Conservation (phyloP, 2,329 filamentous ascomycete genomes). For the Apiospora arundinis region DNA sequence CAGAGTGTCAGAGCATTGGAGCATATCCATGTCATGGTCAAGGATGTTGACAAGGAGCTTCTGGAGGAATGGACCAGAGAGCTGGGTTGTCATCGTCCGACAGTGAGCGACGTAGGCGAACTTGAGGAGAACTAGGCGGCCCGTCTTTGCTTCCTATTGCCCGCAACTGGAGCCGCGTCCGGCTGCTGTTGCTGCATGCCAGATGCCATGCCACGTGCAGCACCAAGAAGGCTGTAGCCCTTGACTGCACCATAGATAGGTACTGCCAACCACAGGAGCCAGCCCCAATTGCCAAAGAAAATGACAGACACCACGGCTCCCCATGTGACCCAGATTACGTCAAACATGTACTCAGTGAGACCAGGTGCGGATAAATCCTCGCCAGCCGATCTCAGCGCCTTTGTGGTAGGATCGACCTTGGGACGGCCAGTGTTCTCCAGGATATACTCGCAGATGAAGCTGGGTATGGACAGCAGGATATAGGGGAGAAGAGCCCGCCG, state of each 20-base stretch:
- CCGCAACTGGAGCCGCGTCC: conserved; percentile 44
- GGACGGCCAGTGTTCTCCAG: conserved; percentile 87
- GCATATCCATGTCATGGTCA: conserved; percentile 83
- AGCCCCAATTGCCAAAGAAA: conserved; percentile 80
- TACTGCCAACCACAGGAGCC: conserved; percentile 61
- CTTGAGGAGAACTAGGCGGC: conserved; percentile 44
- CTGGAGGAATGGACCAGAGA: conserved; percentile 61
- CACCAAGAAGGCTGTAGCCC: conserved; percentile 59
- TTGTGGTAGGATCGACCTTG: conserved; percentile 67
- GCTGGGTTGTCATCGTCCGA: conserved; percentile 45
- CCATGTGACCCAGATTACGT: conserved; percentile 95
- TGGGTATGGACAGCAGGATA: conserved; percentile 73
- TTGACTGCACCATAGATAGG: conserved; percentile 63
- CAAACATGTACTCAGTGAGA: conserved; percentile 98
- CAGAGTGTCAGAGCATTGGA: conserved; percentile 89
- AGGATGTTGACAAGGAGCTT: conserved; percentile 56
- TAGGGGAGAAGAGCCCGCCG: conserved; percentile 73
- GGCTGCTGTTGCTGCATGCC: conserved; percentile 48
- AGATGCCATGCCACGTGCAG: conserved; percentile 58
- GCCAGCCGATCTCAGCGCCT: conserved; percentile 75
- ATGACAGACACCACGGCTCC: conserved; percentile 74
- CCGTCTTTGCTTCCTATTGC: conserved; percentile 61
- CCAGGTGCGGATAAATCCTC: conserved; percentile 89
- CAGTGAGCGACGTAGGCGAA: conserved; percentile 27
- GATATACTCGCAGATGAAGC: conserved; percentile 80